Conservation (phyloP, 495 filamentous ascomycete genomes). For the Aeminium ludgeri region DNA sequence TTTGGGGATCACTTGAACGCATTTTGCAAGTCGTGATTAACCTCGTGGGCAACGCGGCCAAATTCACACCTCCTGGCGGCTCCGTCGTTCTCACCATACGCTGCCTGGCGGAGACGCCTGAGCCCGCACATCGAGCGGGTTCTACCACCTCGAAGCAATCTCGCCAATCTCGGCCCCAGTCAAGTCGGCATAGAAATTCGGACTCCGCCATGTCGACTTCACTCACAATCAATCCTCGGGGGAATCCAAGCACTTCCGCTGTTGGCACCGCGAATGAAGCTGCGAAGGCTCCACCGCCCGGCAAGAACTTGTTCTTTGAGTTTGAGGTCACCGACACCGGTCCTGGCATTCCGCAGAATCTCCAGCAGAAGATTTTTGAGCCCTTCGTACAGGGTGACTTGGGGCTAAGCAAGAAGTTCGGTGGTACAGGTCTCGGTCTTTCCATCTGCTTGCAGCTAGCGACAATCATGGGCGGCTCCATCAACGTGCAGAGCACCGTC, state of each 20-base stretch:
- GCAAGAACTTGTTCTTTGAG: slow-evolving; percentile 50
- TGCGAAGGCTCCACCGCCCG: slow-evolving; percentile 44
- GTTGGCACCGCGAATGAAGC: slow-evolving; percentile 32
- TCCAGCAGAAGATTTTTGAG: slow-evolving; percentile 74
- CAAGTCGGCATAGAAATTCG: slow-evolving; percentile 9
- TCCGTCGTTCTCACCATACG: slow-evolving; percentile 56
- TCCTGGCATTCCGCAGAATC: slow-evolving; percentile 64
- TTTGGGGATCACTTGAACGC: slow-evolving; percentile 83
- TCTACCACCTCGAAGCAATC: slow-evolving; percentile 18
- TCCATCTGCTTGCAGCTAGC: slow-evolving; percentile 80
- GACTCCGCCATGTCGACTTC: slow-evolving; percentile 4
- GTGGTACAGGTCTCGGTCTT: slow-evolving; percentile 78
- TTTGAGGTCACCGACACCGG: slow-evolving; percentile 84
- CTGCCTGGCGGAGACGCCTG: slow-evolving; percentile 27
- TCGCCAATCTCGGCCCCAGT: slow-evolving; percentile 15
- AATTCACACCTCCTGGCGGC: slow-evolving; percentile 73
- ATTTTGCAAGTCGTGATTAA: slow-evolving; percentile 87
- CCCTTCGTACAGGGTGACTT: slow-evolving; percentile 88
- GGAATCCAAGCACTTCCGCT: too few species aligned
- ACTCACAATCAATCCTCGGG: too few species aligned
- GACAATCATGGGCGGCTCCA: slow-evolving; percentile 61
- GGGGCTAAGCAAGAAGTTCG: slow-evolving; percentile 74
- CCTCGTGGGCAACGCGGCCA: slow-evolving; percentile 68
- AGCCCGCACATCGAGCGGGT: slow-evolving; percentile 2
- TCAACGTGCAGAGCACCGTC: slow-evolving; percentile 53